phyloP scores from a whole-genome alignment of 768 basidiomycete genomes.

The Candolleomyces aberdarensis region DNA sequence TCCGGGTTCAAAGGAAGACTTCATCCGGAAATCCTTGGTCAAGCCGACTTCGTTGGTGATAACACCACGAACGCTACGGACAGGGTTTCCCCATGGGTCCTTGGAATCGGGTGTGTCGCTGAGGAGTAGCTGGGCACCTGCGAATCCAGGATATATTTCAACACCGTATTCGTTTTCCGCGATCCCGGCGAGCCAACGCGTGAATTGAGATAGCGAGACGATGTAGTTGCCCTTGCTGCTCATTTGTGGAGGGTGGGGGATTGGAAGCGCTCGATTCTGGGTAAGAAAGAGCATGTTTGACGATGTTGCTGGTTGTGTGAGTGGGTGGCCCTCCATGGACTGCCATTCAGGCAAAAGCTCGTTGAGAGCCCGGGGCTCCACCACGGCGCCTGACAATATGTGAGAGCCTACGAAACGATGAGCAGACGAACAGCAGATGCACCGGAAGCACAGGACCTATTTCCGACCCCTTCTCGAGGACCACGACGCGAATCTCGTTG shows the following conservation, averaged over 20 bases:
- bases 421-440: neutral
- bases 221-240: slow-evolving; percentile 91
- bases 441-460: slow-evolving; percentile 49
- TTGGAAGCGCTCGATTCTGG: slow-evolving; percentile 59
- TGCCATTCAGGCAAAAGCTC: slow-evolving; percentile 90
- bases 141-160: slow-evolving; percentile 96
- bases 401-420: slow-evolving; percentile 64
- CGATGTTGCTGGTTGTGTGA: slow-evolving; percentile 74
- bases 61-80: slow-evolving; percentile 67
- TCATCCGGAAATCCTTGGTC: slow-evolving; percentile 69
- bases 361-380: slow-evolving; percentile 88
- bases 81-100: slow-evolving; percentile 40
- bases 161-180: slow-evolving; percentile 81
- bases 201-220: slow-evolving; percentile 82
- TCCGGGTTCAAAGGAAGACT: slow-evolving; percentile 90
- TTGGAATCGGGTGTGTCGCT: slow-evolving; percentile 45
- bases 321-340: slow-evolving; percentile 60
- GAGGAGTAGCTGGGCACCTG: slow-evolving; percentile 81
- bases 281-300: slow-evolving; percentile 89
- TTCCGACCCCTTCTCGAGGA: slow-evolving; percentile 94
- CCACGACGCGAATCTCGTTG: slow-evolving; percentile 83
- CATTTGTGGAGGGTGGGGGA: slow-evolving; percentile 98
- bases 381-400: slow-evolving; percentile 92
- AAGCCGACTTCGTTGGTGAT: slow-evolving; percentile 94
- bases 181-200: slow-evolving; percentile 83